Evolutionary conservation across 495 filamentous ascomycete genomes (phyloP), one percentile per base, ranked within the genome.

Genomic region (Penicillium atrosanguineum): DNA sequence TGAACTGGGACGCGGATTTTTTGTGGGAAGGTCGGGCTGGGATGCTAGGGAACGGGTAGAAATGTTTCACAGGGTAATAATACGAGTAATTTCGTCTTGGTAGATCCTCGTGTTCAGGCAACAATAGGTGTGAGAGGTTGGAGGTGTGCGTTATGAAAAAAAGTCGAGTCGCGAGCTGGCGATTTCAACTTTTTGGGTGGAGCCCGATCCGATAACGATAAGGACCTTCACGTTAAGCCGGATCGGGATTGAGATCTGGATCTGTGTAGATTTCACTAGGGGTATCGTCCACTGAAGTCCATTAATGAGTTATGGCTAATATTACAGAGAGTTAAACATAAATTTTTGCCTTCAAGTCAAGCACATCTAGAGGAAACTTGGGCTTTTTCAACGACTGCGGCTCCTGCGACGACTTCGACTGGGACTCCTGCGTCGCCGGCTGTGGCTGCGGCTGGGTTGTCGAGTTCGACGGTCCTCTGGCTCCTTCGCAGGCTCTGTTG

Each of bases 401-500:
- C 58, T 62, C 42, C 52, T 53, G 16, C 63, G 54, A 20, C 57
- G 51, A 20, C 57, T 61, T n/a, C 54, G 48, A 31, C 55, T 60
- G 14, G 36, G 36, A 20, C 48, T 57, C 50, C 48, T 55, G 31
- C 59, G 42, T 34, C 59, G 42, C 8, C 59, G 52, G 28, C 47
- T 63, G 50, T 48, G 61, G 15, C 59, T 56, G 7, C 44, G 62
- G 12, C 31, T 56, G 14, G 45, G 55, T 26, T 56, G 64, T 12
- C 58, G 61, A 53, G 48, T 29, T 25, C 41, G 59, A 21, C 56
- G 64, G 45, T 64, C 61, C 23, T 60, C 56, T 3, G 40, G 19
- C 8, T 71, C 73, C 18, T 73, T 70, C 16, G 65, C 62, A 7
- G 61, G 56, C 16, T 72, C 67, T 43, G 19, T 20, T 11, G 63